These are phyloP conservation scores for Pseudogymnoascus pannorum DNA, from an alignment of 2,329 filamentous ascomycete genomes.

Conservation along the genomic window DNA sequence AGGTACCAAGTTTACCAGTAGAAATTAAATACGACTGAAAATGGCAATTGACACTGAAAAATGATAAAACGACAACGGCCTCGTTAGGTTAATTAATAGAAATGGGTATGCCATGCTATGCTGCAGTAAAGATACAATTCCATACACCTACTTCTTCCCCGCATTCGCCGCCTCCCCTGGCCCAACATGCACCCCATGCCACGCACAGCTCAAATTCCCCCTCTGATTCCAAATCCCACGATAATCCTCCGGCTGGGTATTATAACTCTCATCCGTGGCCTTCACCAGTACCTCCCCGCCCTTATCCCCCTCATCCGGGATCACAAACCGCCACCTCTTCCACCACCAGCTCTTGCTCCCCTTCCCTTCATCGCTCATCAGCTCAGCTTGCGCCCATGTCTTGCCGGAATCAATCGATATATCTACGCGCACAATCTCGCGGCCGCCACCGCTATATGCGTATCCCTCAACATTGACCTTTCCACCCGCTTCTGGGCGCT, in stretches of 20 bases:
- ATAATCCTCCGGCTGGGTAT: slow-evolving; percentile 57
- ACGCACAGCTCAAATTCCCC: slow-evolving; percentile 60
- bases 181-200: slow-evolving; percentile 46
- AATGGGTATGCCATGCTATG: background rate
- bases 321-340: slow-evolving; percentile 53
- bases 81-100: too few relatives aligned
- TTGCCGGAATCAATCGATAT: slow-evolving; percentile 53
- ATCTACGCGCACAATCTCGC: slow-evolving; percentile 56
- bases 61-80: too few relatives aligned
- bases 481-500: background rate
- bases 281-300: slow-evolving; percentile 55
- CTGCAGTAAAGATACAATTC: too few relatives aligned
- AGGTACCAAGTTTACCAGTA: too few relatives aligned
- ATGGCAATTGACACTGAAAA: too few relatives aligned
- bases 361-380: slow-evolving; percentile 43
- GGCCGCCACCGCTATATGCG: slow-evolving; percentile 58
- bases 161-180: slow-evolving; percentile 7
- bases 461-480: slow-evolving; percentile 44
- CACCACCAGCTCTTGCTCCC: slow-evolving; percentile 53
- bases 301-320: slow-evolving; percentile 18
- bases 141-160: background rate
- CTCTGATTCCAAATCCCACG: slow-evolving; percentile 55
- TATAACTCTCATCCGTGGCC: slow-evolving; percentile 59
- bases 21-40: too few relatives aligned
- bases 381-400: slow-evolving; percentile 55